phyloP scores from a whole-genome alignment of 306 rosid genomes.

The Vigna hirtella region DNA sequence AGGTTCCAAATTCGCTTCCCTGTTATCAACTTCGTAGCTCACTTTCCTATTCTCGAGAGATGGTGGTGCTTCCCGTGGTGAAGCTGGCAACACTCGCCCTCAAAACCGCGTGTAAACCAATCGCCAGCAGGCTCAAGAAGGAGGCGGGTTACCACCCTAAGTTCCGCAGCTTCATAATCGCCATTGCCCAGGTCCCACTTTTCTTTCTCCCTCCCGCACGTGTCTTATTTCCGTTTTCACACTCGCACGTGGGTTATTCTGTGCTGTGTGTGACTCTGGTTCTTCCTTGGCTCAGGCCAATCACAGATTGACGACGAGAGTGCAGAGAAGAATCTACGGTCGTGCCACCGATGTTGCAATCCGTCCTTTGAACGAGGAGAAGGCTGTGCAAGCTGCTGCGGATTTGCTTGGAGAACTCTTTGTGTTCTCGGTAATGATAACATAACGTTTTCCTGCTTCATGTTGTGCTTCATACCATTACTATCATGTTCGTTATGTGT shows the following conservation, averaged over 20 bases:
- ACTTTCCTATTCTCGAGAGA: background rate
- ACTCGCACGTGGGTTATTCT: background rate
- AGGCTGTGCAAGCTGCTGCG: conserved; percentile 86
- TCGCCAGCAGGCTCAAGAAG: conserved; percentile 58
- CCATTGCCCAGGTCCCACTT: conserved; percentile 49
- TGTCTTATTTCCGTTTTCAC: background rate
- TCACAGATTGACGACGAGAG: conserved; percentile 69
- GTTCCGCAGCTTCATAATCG: conserved; percentile 53
- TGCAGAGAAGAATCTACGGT: conserved; percentile 82
- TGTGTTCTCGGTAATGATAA: conserved; percentile 63
- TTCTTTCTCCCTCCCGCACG: background rate
- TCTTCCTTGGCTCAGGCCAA: conserved; percentile 62
- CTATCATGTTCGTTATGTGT: background rate
- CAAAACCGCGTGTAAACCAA: conserved; percentile 54
- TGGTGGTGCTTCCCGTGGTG: conserved; percentile 56
- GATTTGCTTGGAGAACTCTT: conserved; percentile 82
- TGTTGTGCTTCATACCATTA: background rate
- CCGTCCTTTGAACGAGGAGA: conserved; percentile 81
- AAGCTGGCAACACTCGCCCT: conserved; percentile 53
- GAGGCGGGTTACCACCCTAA: conserved; percentile 52
- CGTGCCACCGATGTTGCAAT: conserved; percentile 68
- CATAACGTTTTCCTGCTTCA: background rate
- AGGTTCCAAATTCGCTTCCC: background rate
- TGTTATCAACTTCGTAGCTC: background rate
- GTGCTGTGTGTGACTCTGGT: background rate